Conservation (phyloP, 2,329 filamentous ascomycete genomes). For the Ilyonectria sp. region DNA sequence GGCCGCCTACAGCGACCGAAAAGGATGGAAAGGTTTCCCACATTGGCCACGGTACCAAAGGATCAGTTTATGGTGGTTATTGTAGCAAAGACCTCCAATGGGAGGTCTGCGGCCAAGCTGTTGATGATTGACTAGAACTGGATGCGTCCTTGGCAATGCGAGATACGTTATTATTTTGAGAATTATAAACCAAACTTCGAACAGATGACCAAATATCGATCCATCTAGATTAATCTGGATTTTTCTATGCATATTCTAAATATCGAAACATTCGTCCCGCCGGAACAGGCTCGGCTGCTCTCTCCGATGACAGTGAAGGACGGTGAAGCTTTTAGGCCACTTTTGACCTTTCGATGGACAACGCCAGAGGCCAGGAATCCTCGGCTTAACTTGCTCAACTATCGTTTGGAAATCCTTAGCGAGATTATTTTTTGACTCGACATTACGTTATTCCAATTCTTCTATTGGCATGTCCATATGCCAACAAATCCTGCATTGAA, state of each 20-base stretch:
- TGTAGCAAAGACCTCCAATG: constrained; percentile 16
- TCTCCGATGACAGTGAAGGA: no score
- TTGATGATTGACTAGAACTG: constrained; percentile 13
- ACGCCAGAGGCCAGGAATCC: no score
- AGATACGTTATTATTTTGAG: neutral
- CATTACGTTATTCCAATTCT: neutral
- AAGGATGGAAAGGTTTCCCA: constrained; percentile 6
- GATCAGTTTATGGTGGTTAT: constrained; percentile 30
- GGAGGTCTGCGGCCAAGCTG: constrained; percentile 4
- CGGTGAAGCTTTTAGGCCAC: no score
- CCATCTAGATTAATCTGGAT: no score
- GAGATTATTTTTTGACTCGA: neutral
- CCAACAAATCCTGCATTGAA: neutral
- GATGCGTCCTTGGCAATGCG: neutral
- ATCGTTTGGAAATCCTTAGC: neutral
- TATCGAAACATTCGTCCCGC: no score
- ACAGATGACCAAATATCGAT: no score
- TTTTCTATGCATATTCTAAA: no score
- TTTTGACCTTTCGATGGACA: no score
- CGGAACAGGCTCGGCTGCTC: no score
- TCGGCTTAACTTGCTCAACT: neutral
- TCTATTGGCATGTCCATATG: neutral
- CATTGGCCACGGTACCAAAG: constrained; percentile 3
- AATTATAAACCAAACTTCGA: no score
- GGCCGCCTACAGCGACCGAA: neutral